Conservation (phyloP, 495 filamentous ascomycete species). For the Filosporella fistucella region DNA sequence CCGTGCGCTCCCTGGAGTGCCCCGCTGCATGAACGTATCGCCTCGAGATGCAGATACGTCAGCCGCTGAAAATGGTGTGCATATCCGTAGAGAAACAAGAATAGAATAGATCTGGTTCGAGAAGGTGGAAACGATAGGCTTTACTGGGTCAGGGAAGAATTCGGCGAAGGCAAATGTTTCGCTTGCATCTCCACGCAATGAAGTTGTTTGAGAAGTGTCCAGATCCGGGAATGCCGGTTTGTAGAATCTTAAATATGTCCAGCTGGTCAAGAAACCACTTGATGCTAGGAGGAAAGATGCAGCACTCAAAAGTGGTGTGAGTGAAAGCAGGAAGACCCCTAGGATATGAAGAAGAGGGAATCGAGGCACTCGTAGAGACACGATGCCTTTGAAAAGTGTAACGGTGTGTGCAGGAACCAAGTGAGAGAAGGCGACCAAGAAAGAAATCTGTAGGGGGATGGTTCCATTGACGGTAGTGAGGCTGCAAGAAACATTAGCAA, state of each 20-base stretch:
- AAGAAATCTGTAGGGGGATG: constrained; percentile 83
- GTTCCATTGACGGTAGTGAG: constrained; percentile 80
- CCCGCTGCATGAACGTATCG: constrained; percentile 53
- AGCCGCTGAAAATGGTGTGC: constrained; percentile 81
- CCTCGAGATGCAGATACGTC: constrained; percentile 71
- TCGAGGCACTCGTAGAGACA: constrained; percentile 85
- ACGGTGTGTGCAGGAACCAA: constrained; percentile 98
- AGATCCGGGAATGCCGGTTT: constrained; percentile 63
- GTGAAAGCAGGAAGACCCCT: constrained; percentile 67
- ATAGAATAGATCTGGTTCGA: constrained; percentile 69
- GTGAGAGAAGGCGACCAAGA: constrained; percentile 97
- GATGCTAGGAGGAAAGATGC: constrained; percentile 78
- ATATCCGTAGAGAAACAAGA: constrained; percentile 68
- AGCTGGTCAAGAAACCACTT: constrained; percentile 80
- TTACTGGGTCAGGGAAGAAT: constrained; percentile 88
- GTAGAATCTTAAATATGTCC: constrained; percentile 96
- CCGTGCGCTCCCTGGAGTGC: constrained; percentile 65
- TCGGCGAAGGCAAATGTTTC: constrained; percentile 93
- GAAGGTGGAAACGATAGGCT: constrained; percentile 69
- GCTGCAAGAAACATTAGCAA: constrained; percentile 35
- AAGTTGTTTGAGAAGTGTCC: constrained; percentile 56
- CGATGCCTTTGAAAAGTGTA: constrained; percentile 76
- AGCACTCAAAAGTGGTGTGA: constrained; percentile 77
- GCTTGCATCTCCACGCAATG: constrained; percentile 79
- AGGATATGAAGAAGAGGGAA: constrained; percentile 87